Base-by-base conservation (phyloP, 495 filamentous ascomycete species). In the Letharia columbiana region DNA sequence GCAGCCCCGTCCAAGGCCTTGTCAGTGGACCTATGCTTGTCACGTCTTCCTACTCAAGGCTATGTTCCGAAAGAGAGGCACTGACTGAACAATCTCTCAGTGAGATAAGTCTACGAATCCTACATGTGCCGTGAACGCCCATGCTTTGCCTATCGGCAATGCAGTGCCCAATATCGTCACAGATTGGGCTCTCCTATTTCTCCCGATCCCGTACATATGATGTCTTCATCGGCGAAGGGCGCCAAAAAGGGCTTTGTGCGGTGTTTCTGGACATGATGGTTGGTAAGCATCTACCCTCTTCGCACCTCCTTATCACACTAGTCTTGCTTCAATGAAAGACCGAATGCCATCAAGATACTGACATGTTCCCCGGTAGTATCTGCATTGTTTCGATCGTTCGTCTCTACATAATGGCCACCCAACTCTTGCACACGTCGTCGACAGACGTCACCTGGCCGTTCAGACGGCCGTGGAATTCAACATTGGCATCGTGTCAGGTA, bases 81-180 rank as follows among this genome's bases (percentile, higher is more conserved):
- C 45, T 63, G 31, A 52, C 61, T 63, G 15, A 52, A 2, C 23
- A 9, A 44, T 20, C 13, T 35, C 35, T 2, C 15, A 64, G 62
- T 64, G 62, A 39, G 62, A 64, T 35, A 64, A 57, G 23, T 58
- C 62, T 39, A 47, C 42, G 13, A 60, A 56, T 15, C 35, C 37
- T 35, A 62, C 59, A 28, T 66, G 59, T n/a, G 61, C 60, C 17
- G 60, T 70, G 39, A 68, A 71, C 50, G 50, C 64, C 15, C 60
- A 65, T 39, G 59, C 45, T 15, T 70, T 56, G 15, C 71, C 70
- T n/a, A 71, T 74, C 15, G 74, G 73, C 3, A 74, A 71, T 60
- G 70, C 72, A 9, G 49, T 74, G 1, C 71, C 73, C 17, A 77
- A 77, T 33, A 72, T 76, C n/a, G 44, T 74, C 23, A 73, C 72